Evolutionary conservation across 116 monocot genomes (phyloP).

Genomic region (Thalassia testudinum): DNA sequence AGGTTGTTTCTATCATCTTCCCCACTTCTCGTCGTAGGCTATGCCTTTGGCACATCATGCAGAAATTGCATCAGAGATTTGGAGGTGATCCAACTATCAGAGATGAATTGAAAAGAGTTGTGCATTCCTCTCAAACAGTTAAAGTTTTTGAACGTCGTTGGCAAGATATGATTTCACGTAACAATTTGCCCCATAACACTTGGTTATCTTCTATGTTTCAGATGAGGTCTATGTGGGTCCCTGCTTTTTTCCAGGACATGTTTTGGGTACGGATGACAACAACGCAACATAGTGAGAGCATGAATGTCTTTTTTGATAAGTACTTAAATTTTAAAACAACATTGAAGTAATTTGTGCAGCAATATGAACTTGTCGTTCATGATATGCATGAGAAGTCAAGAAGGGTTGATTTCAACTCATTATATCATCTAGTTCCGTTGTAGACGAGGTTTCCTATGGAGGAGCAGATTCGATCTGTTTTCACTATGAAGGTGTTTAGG

Average conservation of each 20-base stretch:
- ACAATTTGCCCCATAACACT: neutral
- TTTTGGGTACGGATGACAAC: conserved; percentile 17
- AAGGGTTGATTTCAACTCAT: conserved; percentile 3
- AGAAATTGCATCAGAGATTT: neutral
- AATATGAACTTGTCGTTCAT: conserved; percentile 8
- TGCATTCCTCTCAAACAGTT: neutral
- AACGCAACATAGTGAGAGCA: conserved; percentile 1
- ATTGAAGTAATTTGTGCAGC: conserved; percentile 12
- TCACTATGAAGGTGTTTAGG: conserved; percentile 13
- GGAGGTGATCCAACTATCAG: neutral
- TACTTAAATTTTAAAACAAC: conserved; percentile 8
- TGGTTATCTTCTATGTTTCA: neutral
- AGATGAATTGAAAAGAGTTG: neutral
- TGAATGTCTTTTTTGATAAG: conserved; percentile 5
- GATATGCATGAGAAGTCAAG: conserved; percentile 7
- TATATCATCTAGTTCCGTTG: neutral
- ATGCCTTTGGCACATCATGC: neutral
- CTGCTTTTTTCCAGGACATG: neutral
- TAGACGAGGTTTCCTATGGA: conserved; percentile 7
- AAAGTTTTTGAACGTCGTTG: neutral
- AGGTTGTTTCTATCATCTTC: neutral
- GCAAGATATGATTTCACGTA: neutral
- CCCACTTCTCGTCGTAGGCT: neutral
- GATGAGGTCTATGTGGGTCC: neutral
- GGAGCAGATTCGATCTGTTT: conserved; percentile 9